These are phyloP conservation scores for Periconia digitata DNA, from an alignment of 2,329 filamentous ascomycete species.

Conservation along the genomic window DNA sequence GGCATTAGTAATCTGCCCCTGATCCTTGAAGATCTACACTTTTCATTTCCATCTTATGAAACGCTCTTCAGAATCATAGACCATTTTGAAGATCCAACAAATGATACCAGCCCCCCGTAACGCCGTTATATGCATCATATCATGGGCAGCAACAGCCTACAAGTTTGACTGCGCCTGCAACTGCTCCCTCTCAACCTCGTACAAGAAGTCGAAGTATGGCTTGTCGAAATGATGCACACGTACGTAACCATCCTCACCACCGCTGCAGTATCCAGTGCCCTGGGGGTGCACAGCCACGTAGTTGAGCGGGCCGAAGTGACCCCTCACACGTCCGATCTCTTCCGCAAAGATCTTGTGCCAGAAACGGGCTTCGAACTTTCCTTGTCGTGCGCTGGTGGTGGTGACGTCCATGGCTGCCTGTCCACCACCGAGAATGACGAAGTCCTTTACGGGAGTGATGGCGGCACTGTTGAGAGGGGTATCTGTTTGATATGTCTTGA, in stretches of 20 bases:
- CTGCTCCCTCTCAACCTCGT: slow-evolving; percentile 92
- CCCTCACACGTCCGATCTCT: slow-evolving; percentile 94
- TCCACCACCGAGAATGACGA: slow-evolving; percentile 95
- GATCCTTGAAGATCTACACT: background rate
- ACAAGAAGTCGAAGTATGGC: slow-evolving; percentile 97
- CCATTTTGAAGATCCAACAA: slow-evolving; percentile 14
- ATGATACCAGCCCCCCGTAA: slow-evolving; percentile 30
- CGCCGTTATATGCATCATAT: slow-evolving; percentile 39
- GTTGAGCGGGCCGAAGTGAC: slow-evolving; percentile 96
- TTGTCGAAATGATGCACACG: slow-evolving; percentile 98
- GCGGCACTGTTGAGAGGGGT: slow-evolving; percentile 95
- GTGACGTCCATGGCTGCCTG: slow-evolving; percentile 99
- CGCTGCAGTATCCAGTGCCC: slow-evolving; percentile 89
- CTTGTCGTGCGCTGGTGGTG: slow-evolving; percentile 87
- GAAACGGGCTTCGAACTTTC: slow-evolving; percentile 98
- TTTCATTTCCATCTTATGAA: background rate
- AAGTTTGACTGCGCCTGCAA: slow-evolving; percentile 41
- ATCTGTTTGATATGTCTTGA: slow-evolving; percentile 91
- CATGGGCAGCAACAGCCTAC: slow-evolving; percentile 27
- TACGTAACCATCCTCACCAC: slow-evolving; percentile 98
- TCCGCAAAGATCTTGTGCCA: slow-evolving; percentile 99
- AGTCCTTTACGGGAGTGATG: slow-evolving; percentile 95
- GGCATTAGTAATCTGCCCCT: background rate
- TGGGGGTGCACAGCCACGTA: slow-evolving; percentile 92
- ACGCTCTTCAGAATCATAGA: background rate